A percentile compares a stretch with the other conserved stretches of the same genome.
Conservation (phyloP, 208 protist genomes). For the Crithidia brevicula region DNA sequence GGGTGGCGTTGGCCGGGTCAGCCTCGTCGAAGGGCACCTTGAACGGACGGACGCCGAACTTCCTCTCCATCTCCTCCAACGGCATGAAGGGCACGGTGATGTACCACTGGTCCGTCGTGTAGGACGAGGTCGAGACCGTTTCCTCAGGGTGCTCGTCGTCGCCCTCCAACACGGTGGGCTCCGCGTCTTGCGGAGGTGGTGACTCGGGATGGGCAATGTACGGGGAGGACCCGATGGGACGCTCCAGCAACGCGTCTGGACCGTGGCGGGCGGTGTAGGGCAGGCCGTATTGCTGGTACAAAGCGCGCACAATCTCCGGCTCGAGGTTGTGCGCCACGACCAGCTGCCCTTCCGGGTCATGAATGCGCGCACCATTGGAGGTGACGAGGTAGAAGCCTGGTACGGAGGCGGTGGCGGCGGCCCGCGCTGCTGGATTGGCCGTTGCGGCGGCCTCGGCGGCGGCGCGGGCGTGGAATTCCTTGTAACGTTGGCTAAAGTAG, state of each 20-base stretch:
- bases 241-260: not conserved
- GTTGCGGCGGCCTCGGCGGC: not conserved
- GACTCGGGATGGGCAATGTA: not conserved
- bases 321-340: slow-evolving; percentile 52
- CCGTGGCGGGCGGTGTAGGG: slow-evolving; percentile 38
- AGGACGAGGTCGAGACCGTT: slow-evolving; percentile 39
- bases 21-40: slow-evolving; percentile 41
- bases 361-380: slow-evolving; percentile 73
- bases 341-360: slow-evolving; percentile 47
- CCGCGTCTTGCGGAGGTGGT: slow-evolving; percentile 6
- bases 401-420: not conserved
- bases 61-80: slow-evolving; percentile 45
- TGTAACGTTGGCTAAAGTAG: slow-evolving; percentile 36
- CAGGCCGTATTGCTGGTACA: slow-evolving; percentile 50
- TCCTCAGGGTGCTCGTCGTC: slow-evolving; percentile 40
- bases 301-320: slow-evolving; percentile 40
- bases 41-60: slow-evolving; percentile 62
- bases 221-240: not conserved
- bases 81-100: slow-evolving; percentile 39
- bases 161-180: not conserved
- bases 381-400: slow-evolving; percentile 63
- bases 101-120: slow-evolving; percentile 61
- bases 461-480: not conserved
- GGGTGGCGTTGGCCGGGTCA: slow-evolving; percentile 21
- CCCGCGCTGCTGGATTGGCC: not conserved